Base-by-base conservation (phyloP, 192 early-diverging fungal genomes). In the Mortierella hygrophila region DNA sequence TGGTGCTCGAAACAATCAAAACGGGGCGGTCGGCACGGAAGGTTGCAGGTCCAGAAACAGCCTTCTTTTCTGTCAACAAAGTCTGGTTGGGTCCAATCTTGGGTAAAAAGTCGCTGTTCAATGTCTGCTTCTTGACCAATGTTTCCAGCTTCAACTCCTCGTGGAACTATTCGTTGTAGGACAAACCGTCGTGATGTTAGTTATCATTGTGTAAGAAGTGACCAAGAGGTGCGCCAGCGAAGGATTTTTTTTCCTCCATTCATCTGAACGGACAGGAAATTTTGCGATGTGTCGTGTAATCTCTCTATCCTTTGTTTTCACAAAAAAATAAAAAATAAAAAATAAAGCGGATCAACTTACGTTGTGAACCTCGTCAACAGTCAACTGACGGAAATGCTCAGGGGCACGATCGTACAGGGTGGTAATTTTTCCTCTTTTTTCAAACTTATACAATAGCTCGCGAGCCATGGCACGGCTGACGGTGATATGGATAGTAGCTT, bases 341-440 rank as follows among this genome's bases (percentile, higher is more conserved):
- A 8, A 21, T 18, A 42, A 41, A 16, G 21, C 4, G n/a, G 16
- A 41, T 9, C 40, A 9, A 18, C 49, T 72, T 78, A 94, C 93
- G 72, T 94, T 87, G 78, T 97, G 96, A 9, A 94, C 91, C 76
- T 98, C 94, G 4, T 85, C 82, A 10, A 91, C 55, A 18, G 80
- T 72, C 63, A 98, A 82, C 29, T 91, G 92, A 41, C 84, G 83
- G 84, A 99, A 99, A 82, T 96, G 94, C 42, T 86, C 78, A 21
- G 95, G 97, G 16, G 98, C 91, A 54, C 91, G 91, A 88, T 99
- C 98, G 75, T 97, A 94, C 37, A 99, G 90, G 2, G 96, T 96
- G 35, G 92, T 77, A 29, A 97, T 77, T 32, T 88, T 88, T 68
- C 97, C 97, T 23, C 93, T 92, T 76, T 81, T 76, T 29, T 85